Base-by-base conservation (phyloP, 768 basidiomycete species). In the Amanita inopinata region DNA sequence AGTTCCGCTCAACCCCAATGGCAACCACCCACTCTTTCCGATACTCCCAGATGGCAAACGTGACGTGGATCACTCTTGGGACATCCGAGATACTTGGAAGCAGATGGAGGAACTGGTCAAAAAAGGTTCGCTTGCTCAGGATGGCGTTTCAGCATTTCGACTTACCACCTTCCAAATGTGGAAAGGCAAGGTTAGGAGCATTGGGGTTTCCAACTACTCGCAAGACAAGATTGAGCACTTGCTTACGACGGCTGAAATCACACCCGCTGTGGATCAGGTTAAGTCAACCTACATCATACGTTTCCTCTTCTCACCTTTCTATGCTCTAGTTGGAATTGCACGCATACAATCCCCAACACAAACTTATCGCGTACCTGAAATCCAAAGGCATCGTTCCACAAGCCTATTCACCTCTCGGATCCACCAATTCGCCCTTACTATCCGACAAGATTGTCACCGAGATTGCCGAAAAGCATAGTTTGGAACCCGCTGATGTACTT, bases 341-440 rank as follows among this genome's bases (percentile, higher is more conserved):
- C 54, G 60, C 81, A 17, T 85, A 79, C 61, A 80, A 83, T 58
- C 82, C 83, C 0, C 79, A 88, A 53, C 82, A 77, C 60, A 69
- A 76, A 38, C 71, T 88, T 37, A 42, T 78, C 31, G 62, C 64
- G 8, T 89, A 74, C 61, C 65, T 84, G 49, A 69, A 70, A 55
- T 65, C 69, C 12, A 78, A 87, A 56, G 67, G 65, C 14, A 89
- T 91, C 52, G 62, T 78, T 38, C 69, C 83, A 0, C 71, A 87
- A 57, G 87, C 88, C 0, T 91, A 85, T 58, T 89, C 83, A 5
- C 87, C 89, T 6, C 74, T 90, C 10, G 86, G 80, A 25, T 83
- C 78, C 6, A 69, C 76, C 8, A 69, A 71, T 51, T 74, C 81
- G 1, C 83, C 82, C 5, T 62, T 90, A 5, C 56, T 89, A 24